Conservation (phyloP, 2,329 filamentous ascomycete species). For the Myriosclerotinia duriaeana region DNA sequence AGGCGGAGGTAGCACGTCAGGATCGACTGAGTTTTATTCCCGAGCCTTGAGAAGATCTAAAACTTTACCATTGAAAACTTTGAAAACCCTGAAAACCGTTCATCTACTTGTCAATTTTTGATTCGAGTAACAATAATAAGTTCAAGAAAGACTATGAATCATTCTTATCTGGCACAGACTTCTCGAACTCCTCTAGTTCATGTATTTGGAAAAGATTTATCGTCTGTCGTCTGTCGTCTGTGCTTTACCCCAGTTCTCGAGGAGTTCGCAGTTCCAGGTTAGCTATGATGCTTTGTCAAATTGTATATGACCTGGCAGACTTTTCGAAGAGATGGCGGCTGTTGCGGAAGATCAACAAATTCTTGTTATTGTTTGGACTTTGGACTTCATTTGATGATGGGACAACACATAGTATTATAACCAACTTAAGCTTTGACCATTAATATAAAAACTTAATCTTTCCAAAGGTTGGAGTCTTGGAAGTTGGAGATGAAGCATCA, state of each 20-base stretch:
- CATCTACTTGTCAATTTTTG: slow-evolving; percentile 22
- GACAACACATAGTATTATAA: slow-evolving; percentile 4
- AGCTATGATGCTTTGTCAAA: slow-evolving; percentile 14
- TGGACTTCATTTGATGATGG: not conserved
- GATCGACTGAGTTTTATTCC: slow-evolving; percentile 1
- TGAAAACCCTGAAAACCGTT: not conserved
- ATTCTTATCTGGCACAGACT: slow-evolving; percentile 8
- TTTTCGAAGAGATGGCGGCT: not conserved
- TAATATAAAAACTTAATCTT: not conserved
- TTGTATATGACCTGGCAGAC: not conserved
- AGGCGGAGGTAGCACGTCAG: slow-evolving; percentile 6
- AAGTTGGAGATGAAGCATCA: not conserved
- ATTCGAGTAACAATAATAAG: slow-evolving; percentile 18
- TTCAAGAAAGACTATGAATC: slow-evolving; percentile 2
- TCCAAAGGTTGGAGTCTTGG: too few relatives aligned
- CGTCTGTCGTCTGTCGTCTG: not conserved
- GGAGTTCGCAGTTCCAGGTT: slow-evolving; percentile 1
- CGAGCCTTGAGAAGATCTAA: slow-evolving; percentile 2
- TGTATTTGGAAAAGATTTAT: not conserved
- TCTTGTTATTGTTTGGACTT: not conserved
- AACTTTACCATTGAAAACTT: slow-evolving; percentile 12
- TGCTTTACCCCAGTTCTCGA: slow-evolving; percentile 18
- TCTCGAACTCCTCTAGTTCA: slow-evolving; percentile 13
- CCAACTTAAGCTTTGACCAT: not conserved
- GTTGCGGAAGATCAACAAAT: slow-evolving; percentile 14